These are phyloP conservation scores for Dysphania ambrosioides DNA, from an alignment of 148 eudicot genomes.

Conservation along the genomic window DNA sequence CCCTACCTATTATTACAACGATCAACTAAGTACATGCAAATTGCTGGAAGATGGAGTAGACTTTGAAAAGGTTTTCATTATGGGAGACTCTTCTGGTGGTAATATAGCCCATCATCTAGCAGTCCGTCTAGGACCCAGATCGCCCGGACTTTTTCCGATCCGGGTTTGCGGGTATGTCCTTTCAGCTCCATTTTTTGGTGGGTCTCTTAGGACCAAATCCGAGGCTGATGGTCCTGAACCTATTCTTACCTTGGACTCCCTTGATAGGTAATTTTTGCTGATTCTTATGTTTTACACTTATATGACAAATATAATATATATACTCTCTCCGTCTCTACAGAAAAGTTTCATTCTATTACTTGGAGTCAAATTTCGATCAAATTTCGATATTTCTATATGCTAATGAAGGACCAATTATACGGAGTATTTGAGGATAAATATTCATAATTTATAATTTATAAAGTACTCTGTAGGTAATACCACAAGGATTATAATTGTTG, in stretches of 20 bases:
- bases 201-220: conserved; percentile 54
- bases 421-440: no score
- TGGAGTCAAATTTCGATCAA: no score
- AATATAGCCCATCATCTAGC: conserved; percentile 80
- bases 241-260: conserved; percentile 41
- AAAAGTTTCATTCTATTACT: no score
- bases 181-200: conserved; percentile 72
- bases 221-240: conserved; percentile 56
- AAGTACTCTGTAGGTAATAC: no score
- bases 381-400: no score
- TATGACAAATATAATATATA: no score
- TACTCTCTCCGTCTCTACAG: no score
- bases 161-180: conserved; percentile 56
- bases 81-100: conserved; percentile 85
- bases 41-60: conserved; percentile 41
- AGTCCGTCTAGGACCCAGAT: conserved; percentile 41
- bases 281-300: no score
- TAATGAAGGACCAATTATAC: no score
- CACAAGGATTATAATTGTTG: no score
- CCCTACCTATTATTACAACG: background rate
- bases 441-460: no score
- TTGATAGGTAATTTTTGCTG: conserved; percentile 55
- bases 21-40: background rate
- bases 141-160: conserved; percentile 36
- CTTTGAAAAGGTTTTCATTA: conserved; percentile 49